A percentile compares a stretch with the other conserved stretches of the same genome.
phyloP scores from a whole-genome alignment of 805 yeast genomes.

The Pichia gijzeniarum region DNA sequence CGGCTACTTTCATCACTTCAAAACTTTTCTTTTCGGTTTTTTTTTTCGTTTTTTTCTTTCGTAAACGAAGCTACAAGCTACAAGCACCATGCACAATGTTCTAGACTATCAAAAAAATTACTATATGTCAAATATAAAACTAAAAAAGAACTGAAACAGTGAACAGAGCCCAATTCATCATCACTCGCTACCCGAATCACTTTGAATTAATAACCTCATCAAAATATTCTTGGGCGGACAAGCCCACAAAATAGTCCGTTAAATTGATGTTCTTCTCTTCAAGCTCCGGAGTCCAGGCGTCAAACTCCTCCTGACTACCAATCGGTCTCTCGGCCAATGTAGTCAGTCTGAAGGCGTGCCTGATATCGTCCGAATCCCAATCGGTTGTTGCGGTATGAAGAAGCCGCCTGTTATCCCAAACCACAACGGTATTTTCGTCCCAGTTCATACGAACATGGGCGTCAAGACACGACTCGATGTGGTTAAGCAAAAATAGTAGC shows the following conservation, averaged over 20 bases:
- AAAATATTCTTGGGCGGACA: slow-evolving; percentile 21
- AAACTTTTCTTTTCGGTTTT: too few relatives aligned
- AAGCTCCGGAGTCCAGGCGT: slow-evolving; percentile 28
- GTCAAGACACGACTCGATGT: slow-evolving; percentile 47
- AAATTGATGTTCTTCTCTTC: slow-evolving; percentile 18
- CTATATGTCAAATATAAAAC: too few relatives aligned
- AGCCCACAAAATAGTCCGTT: slow-evolving; percentile 14
- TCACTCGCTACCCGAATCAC: too few relatives aligned
- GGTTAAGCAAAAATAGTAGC: slow-evolving; percentile 49
- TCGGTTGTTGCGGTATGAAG: slow-evolving; percentile 66
- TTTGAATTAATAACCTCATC: slow-evolving; percentile 4
- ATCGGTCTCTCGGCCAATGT: slow-evolving; percentile 67
- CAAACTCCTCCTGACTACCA: slow-evolving; percentile 26
- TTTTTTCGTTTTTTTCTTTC: too few relatives aligned
- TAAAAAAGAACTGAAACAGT: background rate
- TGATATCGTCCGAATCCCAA: slow-evolving; percentile 58
- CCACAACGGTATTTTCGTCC: slow-evolving; percentile 63
- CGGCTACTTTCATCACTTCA: too few relatives aligned
- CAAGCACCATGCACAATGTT: too few relatives aligned
- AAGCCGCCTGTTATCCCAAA: slow-evolving; percentile 76
- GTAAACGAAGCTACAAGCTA: too few relatives aligned
- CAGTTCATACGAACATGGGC: slow-evolving; percentile 65
- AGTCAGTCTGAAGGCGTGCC: slow-evolving; percentile 72
- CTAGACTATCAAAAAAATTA: too few relatives aligned
- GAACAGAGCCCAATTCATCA: background rate